phyloP scores from a whole-genome alignment of 169 alveolate species.

The Plasmodium ovale region DNA sequence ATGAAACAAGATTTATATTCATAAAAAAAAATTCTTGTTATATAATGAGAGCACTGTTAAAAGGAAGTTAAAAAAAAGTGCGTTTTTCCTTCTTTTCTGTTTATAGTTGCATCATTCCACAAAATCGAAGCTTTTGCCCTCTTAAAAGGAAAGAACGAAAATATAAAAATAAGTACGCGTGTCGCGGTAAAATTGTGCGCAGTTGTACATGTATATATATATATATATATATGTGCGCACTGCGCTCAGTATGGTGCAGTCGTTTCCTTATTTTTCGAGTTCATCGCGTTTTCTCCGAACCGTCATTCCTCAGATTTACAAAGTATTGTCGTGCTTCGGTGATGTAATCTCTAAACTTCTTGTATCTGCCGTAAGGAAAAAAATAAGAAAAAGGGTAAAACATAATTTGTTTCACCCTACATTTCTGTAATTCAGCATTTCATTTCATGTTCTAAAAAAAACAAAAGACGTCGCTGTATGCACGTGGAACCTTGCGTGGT shows the following conservation, averaged over 20 bases:
- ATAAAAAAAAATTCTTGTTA: too few species aligned
- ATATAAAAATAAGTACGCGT: not conserved
- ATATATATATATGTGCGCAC: not conserved
- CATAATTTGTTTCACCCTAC: too few species aligned
- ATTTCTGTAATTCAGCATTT: too few species aligned
- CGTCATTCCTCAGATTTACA: conserved; percentile 43
- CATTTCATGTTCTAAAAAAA: too few species aligned
- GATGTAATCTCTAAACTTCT: conserved; percentile 43
- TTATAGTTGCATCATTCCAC: conserved; percentile 14
- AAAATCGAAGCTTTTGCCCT: conserved; percentile 17
- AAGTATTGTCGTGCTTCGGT: conserved; percentile 61
- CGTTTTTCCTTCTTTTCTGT: too few species aligned
- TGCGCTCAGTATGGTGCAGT: not conserved
- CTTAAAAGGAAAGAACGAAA: conserved; percentile 9
- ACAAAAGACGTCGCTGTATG: too few species aligned
- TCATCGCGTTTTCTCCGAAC: conserved; percentile 3
- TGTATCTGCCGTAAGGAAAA: conserved; percentile 26
- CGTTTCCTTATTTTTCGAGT: conserved; percentile 1
- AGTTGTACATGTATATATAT: not conserved
- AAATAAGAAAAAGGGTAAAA: too few species aligned
- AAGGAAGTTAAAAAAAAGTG: not conserved
- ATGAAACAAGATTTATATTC: too few species aligned
- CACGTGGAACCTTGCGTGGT: conserved; percentile 78
- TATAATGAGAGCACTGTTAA: not conserved
- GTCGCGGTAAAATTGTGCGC: too few species aligned